Evolutionary conservation across 768 basidiomycete species (phyloP).

Genomic region (Serendipita sp.): DNA sequence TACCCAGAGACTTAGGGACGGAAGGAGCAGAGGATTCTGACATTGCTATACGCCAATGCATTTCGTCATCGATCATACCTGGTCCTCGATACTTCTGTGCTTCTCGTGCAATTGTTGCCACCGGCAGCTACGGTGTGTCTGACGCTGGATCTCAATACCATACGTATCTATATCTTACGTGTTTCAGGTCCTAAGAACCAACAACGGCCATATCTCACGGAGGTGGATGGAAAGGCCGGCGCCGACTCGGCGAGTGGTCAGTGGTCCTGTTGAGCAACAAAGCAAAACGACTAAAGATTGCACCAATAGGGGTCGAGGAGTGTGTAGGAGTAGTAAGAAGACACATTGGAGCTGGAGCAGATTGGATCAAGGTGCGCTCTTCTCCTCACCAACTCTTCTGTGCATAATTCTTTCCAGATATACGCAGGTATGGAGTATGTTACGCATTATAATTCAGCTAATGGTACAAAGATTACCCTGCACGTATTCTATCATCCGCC

Average conservation of each 20-base stretch:
- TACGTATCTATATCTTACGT: not conserved
- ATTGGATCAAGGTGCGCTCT: slow-evolving; percentile 44
- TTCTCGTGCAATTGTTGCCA: slow-evolving; percentile 40
- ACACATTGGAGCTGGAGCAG: slow-evolving; percentile 48
- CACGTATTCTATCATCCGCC: slow-evolving; percentile 29
- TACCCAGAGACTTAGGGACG: slow-evolving; percentile 43
- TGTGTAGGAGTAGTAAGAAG: slow-evolving; percentile 38
- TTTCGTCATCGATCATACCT: slow-evolving; percentile 33
- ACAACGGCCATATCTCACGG: slow-evolving; percentile 29
- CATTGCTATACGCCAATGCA: slow-evolving; percentile 36
- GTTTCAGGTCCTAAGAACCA: slow-evolving; percentile 36
- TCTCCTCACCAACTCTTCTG: not conserved
- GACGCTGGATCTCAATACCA: not conserved
- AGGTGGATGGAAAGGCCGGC: slow-evolving; percentile 39
- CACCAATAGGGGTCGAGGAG: slow-evolving; percentile 21
- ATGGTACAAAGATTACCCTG: slow-evolving; percentile 31
- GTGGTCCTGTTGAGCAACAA: not conserved
- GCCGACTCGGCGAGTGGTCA: slow-evolving; percentile 41
- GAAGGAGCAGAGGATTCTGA: slow-evolving; percentile 51
- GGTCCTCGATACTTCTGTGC: slow-evolving; percentile 48
- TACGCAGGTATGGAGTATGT: slow-evolving; percentile 28
- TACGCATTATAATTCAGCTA: not conserved
- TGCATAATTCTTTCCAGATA: slow-evolving; percentile 21
- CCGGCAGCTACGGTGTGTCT: slow-evolving; percentile 40
- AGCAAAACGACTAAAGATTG: not conserved